Conservation (phyloP, 2,329 filamentous ascomycete species). For the Mycogone perniciosa region DNA sequence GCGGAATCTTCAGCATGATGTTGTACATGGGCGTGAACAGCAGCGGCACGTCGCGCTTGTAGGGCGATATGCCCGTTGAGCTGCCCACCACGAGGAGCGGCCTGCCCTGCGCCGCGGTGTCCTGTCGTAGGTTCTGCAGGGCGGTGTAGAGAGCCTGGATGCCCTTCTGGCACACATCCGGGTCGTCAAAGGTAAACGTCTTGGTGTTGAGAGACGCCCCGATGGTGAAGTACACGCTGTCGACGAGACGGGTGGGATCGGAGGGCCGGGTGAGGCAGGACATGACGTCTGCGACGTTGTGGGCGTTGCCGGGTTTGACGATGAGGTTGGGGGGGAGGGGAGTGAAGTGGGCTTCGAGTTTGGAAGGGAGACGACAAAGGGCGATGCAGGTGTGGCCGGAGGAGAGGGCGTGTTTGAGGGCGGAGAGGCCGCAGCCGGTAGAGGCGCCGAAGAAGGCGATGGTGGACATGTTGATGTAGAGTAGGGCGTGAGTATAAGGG, state of each 20-base stretch:
- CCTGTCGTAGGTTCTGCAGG: conserved; percentile 22
- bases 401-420: conserved; percentile 31
- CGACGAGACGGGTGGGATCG: conserved; percentile 26
- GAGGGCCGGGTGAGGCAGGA: conserved; percentile 24
- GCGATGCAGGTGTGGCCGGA: conserved; percentile 34
- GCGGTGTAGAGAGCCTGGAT: conserved; percentile 29
- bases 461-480: conserved; percentile 12
- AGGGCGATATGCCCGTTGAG: conserved; percentile 35
- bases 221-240: conserved; percentile 34
- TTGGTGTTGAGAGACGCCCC: conserved; percentile 25
- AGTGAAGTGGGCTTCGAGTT: conserved; percentile 30
- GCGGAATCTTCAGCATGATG: conserved; percentile 34
- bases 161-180: conserved; percentile 35
- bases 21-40: conserved; percentile 38
- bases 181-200: conserved; percentile 28
- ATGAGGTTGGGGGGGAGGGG: conserved; percentile 27
- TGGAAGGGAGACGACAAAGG: conserved; percentile 35
- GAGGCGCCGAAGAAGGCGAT: conserved; percentile 37
- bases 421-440: conserved; percentile 33
- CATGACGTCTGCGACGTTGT: conserved; percentile 27
- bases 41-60: conserved; percentile 29
- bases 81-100: conserved; percentile 34
- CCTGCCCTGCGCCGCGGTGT: conserved; percentile 15
- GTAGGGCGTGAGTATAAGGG: not conserved
- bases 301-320: conserved; percentile 34